Conservation (phyloP, 2,329 filamentous ascomycete genomes). For the Paraconiothyrium sp. region DNA sequence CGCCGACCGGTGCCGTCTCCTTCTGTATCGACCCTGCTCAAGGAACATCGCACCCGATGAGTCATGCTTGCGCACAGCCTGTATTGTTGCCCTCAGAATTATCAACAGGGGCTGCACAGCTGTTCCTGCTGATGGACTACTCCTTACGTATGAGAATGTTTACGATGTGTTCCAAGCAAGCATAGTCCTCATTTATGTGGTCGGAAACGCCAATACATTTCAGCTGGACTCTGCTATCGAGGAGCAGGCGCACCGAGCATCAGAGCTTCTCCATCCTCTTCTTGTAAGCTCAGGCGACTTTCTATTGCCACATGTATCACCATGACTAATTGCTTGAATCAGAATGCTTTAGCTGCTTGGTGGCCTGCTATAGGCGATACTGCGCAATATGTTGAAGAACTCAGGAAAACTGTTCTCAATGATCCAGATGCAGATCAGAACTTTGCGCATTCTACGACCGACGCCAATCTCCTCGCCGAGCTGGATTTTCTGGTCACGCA, state of each 20-base stretch:
- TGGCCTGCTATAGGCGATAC: conserved; percentile 4
- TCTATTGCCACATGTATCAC: neutral
- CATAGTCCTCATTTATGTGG: neutral
- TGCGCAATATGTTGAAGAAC: neutral
- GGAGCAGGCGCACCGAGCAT: conserved; percentile 4
- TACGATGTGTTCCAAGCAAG: conserved; percentile 1
- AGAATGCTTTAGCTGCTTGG: neutral
- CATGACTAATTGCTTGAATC: neutral
- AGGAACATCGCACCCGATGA: conserved; percentile 7
- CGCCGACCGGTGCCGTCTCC: conserved; percentile 4
- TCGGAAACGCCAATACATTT: neutral
- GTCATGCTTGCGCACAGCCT: neutral
- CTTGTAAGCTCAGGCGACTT: neutral
- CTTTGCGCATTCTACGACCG: neutral
- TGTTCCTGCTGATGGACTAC: neutral
- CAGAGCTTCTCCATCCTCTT: neutral
- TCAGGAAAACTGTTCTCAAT: neutral
- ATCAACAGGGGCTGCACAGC: neutral
- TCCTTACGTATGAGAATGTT: neutral
- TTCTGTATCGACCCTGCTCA: conserved; percentile 8
- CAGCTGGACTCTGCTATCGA: neutral
- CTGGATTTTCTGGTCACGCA: conserved; percentile 11
- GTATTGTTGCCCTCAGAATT: neutral
- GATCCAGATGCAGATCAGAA: neutral
- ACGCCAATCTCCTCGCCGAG: conserved; percentile 6